Conservation (phyloP, 1,284 basidiomycete genomes). For the Puccinia coronata region DNA sequence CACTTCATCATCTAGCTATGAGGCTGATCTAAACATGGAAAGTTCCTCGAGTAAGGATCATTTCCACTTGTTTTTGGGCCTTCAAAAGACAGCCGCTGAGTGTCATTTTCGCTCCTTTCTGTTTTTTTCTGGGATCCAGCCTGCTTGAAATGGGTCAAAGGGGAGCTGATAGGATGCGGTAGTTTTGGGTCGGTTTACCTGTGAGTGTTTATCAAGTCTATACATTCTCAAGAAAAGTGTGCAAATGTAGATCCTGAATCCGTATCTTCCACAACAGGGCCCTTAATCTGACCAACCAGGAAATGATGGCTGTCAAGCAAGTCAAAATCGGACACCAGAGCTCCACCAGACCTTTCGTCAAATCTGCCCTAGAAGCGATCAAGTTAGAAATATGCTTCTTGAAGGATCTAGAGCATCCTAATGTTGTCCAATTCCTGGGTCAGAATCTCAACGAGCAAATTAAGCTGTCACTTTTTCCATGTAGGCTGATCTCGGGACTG, state of each 20-base stretch:
- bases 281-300: constrained; percentile 93
- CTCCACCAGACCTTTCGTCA: constrained; percentile 86
- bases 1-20: constrained; percentile 54
- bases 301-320: constrained; percentile 99
- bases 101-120: constrained; percentile 10
- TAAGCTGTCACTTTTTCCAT: not conserved
- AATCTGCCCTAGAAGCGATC: constrained; percentile 84
- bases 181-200: constrained; percentile 96
- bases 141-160: constrained; percentile 97
- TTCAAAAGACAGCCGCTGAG: not conserved
- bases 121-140: constrained; percentile 61
- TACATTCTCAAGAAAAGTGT: not conserved
- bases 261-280: constrained; percentile 61
- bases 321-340: constrained; percentile 81
- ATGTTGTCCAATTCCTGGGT: constrained; percentile 95
- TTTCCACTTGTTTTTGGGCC: constrained; percentile 53
- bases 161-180: constrained; percentile 92
- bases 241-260: not conserved
- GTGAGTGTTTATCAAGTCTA: constrained; percentile 22
- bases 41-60: constrained; percentile 43
- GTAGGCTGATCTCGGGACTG: not conserved
- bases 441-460: constrained; percentile 52
- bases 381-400: constrained; percentile 92
- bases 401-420: constrained; percentile 92
- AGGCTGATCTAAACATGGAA: constrained; percentile 53